Base-by-base conservation (phyloP, 768 basidiomycete species). In the Cystofilobasidium capitatum region DNA sequence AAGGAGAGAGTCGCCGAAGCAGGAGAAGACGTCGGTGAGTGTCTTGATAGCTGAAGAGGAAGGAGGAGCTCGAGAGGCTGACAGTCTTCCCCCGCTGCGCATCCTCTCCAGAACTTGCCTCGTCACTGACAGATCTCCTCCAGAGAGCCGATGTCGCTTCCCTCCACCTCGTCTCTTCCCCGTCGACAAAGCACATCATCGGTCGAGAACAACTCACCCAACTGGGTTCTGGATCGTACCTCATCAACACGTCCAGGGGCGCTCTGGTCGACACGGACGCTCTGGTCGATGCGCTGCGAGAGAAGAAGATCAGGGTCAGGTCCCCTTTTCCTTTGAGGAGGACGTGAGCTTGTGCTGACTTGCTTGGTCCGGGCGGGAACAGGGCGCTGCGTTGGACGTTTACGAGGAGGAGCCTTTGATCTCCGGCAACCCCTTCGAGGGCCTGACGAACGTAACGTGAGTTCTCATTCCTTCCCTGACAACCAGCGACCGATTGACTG, bases 181-280 rank as follows among this genome's bases (percentile, higher is more conserved):
- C 81, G 2, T 73, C 78, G 29, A 85, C 85, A 0, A 76, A 75
- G 4, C 80, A 81, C 24, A 77, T 86, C 35, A 76, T 86, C 58
- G 79, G 77, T 4, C 78, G 76, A 8, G 69, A 75, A 7, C 83
- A 85, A 62, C 75, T 86, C 22, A 77, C 73, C 1, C 71, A 77
- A n/a, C 80, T 88, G 81, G 85, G 85, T 72, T 76, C 80, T 0
- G 79, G 82, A 3, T 81, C 85, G 0, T 80, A 84, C 71, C 78
- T 87, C 64, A 81, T 87, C 72, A 88, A 87, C 72, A 86, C 86
- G 0, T 83, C 83, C 2, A 76, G 86, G 63, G 86, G 87, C 0
- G 84, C 84, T 2, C 73, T 88, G 24, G 81, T 88, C 6, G 82
- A 87, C 63, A 86, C 86, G 71, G 70, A 60, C 0, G 86, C 82